Base-by-base conservation (phyloP, 805 yeast genomes). In the Zygoascus tannicola region DNA sequence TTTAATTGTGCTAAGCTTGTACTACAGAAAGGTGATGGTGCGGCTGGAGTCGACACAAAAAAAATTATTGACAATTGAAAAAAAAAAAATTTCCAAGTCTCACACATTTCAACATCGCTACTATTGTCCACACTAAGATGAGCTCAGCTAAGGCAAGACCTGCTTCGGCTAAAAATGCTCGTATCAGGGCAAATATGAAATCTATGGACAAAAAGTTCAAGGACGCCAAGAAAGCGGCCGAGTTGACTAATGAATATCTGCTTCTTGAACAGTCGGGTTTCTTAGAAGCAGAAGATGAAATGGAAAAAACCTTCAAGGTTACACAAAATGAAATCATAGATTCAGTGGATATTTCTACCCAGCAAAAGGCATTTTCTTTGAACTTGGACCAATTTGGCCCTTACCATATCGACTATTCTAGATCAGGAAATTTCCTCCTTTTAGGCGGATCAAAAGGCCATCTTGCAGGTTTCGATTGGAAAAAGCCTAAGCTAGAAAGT, bases 391-490 rank as follows among this genome's bases (percentile, higher is more conserved):
- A 84, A 48, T 82, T 79, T 58, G 97, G 97, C 0, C 97, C 98
- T 1, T 92, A 92, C 58, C 65, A 70, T 4, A 58, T 84, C 7
- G 87, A 90, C 60, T 92, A 81, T 60, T 75, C 92, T 2, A 72
- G 90, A 62, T 86, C 86, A 54, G 98, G 99, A 44, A 78, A 95
- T 49, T 81, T 81, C 50, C 62, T 92, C 40, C 69, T 92, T 30
- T 67, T 92, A 19, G 92, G 88, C 8, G 99, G 99, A 16, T 71
- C 72, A 39, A 86, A 85, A 60, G 99, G 99, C 2, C 98, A 92
- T 68, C 78, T 92, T 41, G 97, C 98, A 0, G 77, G 92, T 2
- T 81, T 92, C 70, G 96, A 92, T 66, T 92, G 98, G 97, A 77
- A 94, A 59, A 76, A 78, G 33, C 97, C 97, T 12, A 70, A 68